Evolutionary conservation across 1,284 basidiomycete genomes (phyloP).

Genomic region (Pterulicium gracile): DNA sequence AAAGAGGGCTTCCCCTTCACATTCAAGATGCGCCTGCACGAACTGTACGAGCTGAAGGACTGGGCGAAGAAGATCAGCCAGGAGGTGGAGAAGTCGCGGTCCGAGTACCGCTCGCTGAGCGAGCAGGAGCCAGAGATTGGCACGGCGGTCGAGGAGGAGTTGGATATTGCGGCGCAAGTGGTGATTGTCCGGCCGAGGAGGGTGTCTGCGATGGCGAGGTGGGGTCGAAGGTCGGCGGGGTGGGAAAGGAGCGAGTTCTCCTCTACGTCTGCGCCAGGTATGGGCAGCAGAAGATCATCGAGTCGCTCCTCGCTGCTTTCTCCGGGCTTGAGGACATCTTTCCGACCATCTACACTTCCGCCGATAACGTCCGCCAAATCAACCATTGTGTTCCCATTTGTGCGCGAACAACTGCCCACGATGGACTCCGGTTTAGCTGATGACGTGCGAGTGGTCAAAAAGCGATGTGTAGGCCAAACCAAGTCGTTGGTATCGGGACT

Average conservation of each 20-base stretch:
- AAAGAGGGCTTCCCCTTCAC: conserved; percentile 39
- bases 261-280: not conserved
- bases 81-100: conserved; percentile 40
- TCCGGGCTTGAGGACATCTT: not conserved
- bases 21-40: conserved; percentile 55
- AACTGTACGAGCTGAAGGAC: conserved; percentile 48
- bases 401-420: not conserved
- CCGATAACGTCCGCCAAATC: not conserved
- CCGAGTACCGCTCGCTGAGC: conserved; percentile 41
- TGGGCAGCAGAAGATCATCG: not conserved
- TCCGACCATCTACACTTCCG: not conserved
- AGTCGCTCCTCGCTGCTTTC: not conserved
- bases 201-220: conserved; percentile 6
- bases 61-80: conserved; percentile 48
- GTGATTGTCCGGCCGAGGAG: not conserved
- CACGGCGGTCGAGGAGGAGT: conserved; percentile 12
- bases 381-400: no score
- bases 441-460: conserved; percentile 34
- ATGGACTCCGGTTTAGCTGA: conserved; percentile 11
- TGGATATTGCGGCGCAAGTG: not conserved
- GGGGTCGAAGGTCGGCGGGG: not conserved
- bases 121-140: conserved; percentile 27
- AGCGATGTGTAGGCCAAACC: conserved; percentile 42
- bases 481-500: conserved; percentile 25
- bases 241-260: not conserved